A percentile compares a stretch with the other conserved stretches of the same genome.
phyloP scores from a whole-genome alignment of 2,329 filamentous ascomycete species.

The Gnomoniopsis smithogilvyi region DNA sequence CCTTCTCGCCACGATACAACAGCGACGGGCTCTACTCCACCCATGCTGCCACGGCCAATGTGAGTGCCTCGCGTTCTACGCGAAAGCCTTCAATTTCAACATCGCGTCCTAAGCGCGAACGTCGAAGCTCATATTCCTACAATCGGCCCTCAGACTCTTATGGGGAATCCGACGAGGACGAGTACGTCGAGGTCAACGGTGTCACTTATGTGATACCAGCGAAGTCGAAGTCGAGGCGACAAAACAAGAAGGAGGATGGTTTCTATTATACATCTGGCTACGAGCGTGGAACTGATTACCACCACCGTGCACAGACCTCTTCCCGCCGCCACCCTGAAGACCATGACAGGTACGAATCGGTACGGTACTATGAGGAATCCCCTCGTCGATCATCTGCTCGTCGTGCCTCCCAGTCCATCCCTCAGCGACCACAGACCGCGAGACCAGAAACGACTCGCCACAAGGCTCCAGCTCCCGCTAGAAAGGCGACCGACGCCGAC shows the following conservation, averaged over 20 bases:
- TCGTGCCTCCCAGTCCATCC: constrained; percentile 46
- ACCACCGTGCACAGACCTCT: constrained; percentile 49
- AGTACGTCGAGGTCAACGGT: constrained; percentile 53
- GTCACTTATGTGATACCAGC: constrained; percentile 51
- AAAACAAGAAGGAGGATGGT: constrained; percentile 24
- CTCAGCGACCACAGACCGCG: constrained; percentile 51
- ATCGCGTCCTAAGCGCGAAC: constrained; percentile 47
- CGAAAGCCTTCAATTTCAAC: constrained; percentile 47
- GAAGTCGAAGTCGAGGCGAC: constrained; percentile 44
- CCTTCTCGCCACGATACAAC: constrained; percentile 59
- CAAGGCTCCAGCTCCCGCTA: constrained; percentile 33
- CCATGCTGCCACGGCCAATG: constrained; percentile 55
- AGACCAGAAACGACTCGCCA: constrained; percentile 41
- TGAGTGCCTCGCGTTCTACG: constrained; percentile 52
- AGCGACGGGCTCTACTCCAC: constrained; percentile 55
- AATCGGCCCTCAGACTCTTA: constrained; percentile 55
- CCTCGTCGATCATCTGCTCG: constrained; percentile 41
- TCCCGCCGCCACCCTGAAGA: constrained; percentile 25
- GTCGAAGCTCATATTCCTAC: constrained; percentile 56
- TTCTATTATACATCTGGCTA: constrained; percentile 37
- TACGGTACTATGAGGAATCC: constrained; percentile 35
- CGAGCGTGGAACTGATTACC: constrained; percentile 57
- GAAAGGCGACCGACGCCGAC: constrained; percentile 55
- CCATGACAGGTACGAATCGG: constrained; percentile 40
- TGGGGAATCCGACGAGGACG: constrained; percentile 65